phyloP scores from a whole-genome alignment of 1,284 basidiomycete genomes.

The Thecaphora thlaspeos region DNA sequence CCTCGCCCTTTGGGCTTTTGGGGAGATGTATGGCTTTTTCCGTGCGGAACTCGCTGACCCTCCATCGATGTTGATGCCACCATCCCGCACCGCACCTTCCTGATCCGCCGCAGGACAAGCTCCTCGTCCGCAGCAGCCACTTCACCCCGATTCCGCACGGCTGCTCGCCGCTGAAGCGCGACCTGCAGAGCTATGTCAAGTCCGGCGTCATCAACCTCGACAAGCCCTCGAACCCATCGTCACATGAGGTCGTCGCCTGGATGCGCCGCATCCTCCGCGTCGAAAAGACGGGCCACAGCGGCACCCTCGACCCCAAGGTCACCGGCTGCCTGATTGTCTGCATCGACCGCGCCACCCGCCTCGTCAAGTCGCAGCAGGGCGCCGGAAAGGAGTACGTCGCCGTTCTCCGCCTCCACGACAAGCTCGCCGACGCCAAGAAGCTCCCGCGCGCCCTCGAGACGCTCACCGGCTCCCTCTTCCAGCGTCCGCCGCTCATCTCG shows the following conservation, averaged over 20 bases:
- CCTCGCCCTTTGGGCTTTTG: no score
- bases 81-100: no score
- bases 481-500: slow-evolving; percentile 96
- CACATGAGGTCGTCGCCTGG: slow-evolving; percentile 99
- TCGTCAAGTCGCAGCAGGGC: slow-evolving; percentile 98
- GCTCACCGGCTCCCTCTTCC: slow-evolving; percentile 95
- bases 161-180: slow-evolving; percentile 88
- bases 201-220: slow-evolving; percentile 98
- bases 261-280: slow-evolving; percentile 89
- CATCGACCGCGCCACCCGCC: slow-evolving; percentile 96
- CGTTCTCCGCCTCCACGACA: slow-evolving; percentile 86
- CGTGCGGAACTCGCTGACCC: background rate
- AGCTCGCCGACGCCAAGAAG: slow-evolving; percentile 75
- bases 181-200: slow-evolving; percentile 87
- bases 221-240: slow-evolving; percentile 99
- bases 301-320: slow-evolving; percentile 97
- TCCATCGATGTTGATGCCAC: background rate
- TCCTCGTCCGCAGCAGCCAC: slow-evolving; percentile 89
- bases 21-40: no score
- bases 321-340: slow-evolving; percentile 98
- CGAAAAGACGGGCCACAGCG: slow-evolving; percentile 97
- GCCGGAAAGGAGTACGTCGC: slow-evolving; percentile 99
- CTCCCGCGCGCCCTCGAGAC: slow-evolving; percentile 93
- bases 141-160: slow-evolving; percentile 95
- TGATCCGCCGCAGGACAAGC: slow-evolving; percentile 21